Conservation (phyloP, 148 eudicot genomes). For the Suaeda aralocaspica region DNA sequence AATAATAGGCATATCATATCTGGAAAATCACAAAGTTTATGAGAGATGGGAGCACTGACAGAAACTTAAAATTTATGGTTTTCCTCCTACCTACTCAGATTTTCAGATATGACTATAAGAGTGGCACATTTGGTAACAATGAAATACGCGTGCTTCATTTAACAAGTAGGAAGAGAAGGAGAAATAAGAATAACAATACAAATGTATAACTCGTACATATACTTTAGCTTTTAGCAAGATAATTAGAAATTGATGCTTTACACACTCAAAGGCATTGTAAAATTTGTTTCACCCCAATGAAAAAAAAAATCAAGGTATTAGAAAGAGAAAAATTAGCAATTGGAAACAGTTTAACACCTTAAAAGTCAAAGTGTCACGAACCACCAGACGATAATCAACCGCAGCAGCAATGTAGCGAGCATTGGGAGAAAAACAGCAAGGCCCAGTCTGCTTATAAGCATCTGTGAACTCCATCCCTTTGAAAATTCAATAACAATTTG, state of each 20-base stretch:
- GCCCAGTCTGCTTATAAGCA: conserved; percentile 75
- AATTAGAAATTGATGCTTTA: too few relatives aligned
- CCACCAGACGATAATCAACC: conserved; percentile 86
- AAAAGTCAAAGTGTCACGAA: conserved; percentile 74
- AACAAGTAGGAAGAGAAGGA: background rate
- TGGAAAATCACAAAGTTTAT: background rate
- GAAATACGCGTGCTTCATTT: background rate
- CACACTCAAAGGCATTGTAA: too few relatives aligned
- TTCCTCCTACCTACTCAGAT: background rate
- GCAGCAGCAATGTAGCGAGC: conserved; percentile 76
- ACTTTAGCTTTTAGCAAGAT: too few relatives aligned
- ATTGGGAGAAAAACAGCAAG: conserved; percentile 84
- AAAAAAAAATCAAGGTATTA: background rate
- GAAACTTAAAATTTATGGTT: background rate
- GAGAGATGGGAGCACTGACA: background rate
- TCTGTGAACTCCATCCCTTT: conserved; percentile 81
- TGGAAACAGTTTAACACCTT: conserved; percentile 41
- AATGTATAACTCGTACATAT: too few relatives aligned
- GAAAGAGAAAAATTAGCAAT: background rate
- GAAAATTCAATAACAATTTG: background rate
- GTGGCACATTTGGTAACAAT: background rate
- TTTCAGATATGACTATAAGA: too few relatives aligned
- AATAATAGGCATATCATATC: background rate
- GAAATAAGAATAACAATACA: background rate
- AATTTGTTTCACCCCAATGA: too few relatives aligned